phyloP scores from a whole-genome alignment of 1,284 basidiomycete species.

The Singerocomus inundabilis region DNA sequence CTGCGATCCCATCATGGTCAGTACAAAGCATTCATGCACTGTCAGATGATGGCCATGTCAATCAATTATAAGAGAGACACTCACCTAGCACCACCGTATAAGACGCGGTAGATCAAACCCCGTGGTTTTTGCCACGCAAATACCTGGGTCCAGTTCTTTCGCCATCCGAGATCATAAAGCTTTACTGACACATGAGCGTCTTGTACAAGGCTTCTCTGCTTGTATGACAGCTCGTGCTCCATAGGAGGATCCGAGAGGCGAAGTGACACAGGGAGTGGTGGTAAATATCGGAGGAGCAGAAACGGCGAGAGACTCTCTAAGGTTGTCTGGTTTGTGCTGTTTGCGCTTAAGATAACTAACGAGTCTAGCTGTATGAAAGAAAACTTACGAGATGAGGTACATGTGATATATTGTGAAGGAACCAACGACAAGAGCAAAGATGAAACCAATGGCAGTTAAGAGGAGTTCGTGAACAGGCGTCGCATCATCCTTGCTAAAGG shows the following conservation, averaged over 20 bases:
- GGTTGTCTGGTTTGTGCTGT: slow-evolving; percentile 84
- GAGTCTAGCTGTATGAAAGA: neutral
- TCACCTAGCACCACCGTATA: slow-evolving; percentile 63
- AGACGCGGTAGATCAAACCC: slow-evolving; percentile 52
- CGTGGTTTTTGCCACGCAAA: slow-evolving; percentile 53
- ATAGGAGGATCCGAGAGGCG: slow-evolving; percentile 62
- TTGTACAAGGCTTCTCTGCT: slow-evolving; percentile 66
- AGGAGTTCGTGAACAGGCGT: slow-evolving; percentile 73
- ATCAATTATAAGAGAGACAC: slow-evolving; percentile 22
- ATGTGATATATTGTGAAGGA: slow-evolving; percentile 78
- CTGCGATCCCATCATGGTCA: slow-evolving; percentile 35
- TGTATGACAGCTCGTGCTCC: slow-evolving; percentile 74
- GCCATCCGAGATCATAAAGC: slow-evolving; percentile 78
- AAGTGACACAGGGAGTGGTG: slow-evolving; percentile 51
- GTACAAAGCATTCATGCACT: slow-evolving; percentile 5
- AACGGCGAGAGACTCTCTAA: slow-evolving; percentile 79
- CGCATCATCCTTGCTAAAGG: slow-evolving; percentile 48
- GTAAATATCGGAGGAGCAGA: slow-evolving; percentile 66
- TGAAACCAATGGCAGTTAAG: slow-evolving; percentile 58
- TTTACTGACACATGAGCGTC: slow-evolving; percentile 65
- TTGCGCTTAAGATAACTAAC: neutral
- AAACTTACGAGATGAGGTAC: slow-evolving; percentile 72
- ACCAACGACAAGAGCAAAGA: slow-evolving; percentile 71
- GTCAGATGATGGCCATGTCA: neutral
- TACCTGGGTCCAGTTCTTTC: slow-evolving; percentile 65